A percentile compares a stretch with the other conserved stretches of the same genome.
These are phyloP conservation scores for Diaporthe sp. DNA, from an alignment of 2,329 filamentous ascomycete species.

Conservation along the genomic window DNA sequence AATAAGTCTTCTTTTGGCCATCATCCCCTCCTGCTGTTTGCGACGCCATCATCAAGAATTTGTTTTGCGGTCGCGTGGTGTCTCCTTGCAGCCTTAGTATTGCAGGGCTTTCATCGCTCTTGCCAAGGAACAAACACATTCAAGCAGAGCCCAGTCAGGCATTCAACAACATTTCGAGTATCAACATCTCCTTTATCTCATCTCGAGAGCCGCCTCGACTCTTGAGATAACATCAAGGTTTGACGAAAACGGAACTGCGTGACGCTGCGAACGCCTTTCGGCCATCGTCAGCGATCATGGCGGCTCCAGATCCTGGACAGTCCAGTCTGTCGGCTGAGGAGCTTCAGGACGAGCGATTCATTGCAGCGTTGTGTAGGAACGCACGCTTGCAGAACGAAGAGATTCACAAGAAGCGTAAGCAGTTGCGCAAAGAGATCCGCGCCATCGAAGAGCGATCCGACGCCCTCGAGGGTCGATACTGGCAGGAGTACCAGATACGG, in stretches of 20 bases:
- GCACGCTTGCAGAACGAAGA: background rate
- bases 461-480: conserved; percentile 2
- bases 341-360: background rate
- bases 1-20: background rate
- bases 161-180: background rate
- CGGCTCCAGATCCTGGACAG: background rate
- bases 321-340: background rate
- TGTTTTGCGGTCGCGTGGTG: background rate
- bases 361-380: background rate
- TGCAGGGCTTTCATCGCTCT: background rate
- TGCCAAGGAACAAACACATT: background rate
- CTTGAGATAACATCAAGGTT: background rate
- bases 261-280: background rate
- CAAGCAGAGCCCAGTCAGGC: background rate
- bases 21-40: background rate
- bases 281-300: background rate
- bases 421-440: background rate
- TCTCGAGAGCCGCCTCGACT: background rate
- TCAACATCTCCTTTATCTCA: background rate
- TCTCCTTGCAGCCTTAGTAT: background rate
- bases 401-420: conserved; percentile 12
- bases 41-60: background rate
- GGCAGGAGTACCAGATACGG: background rate
- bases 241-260: background rate
- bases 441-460: background rate